These are phyloP conservation scores for Grigorovia jiainica DNA, from an alignment of 805 yeast species.

Conservation along the genomic window DNA sequence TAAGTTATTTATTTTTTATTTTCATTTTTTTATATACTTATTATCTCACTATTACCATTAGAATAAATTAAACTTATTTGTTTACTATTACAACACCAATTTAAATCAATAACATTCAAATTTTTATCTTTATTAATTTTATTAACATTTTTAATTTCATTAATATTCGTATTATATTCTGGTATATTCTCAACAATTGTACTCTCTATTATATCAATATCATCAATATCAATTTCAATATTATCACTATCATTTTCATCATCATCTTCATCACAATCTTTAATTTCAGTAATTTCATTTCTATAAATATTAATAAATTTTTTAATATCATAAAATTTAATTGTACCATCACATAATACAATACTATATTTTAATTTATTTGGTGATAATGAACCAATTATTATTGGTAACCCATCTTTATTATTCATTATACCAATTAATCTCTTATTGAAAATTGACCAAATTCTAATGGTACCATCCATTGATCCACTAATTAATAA, in stretches of 20 bases:
- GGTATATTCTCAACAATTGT: background rate
- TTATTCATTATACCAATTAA: slow-evolving; percentile 21
- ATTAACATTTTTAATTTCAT: background rate
- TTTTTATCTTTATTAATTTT: background rate
- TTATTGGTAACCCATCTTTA: slow-evolving; percentile 45
- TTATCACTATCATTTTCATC: background rate
- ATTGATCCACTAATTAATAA: slow-evolving; percentile 47
- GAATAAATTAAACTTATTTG: slow-evolving; percentile 7
- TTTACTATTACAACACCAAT: background rate
- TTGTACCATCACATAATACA: slow-evolving; percentile 57
- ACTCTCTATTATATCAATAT: background rate
- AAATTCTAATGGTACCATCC: slow-evolving; percentile 61
- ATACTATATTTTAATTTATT: slow-evolving; percentile 42
- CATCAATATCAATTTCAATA: background rate
- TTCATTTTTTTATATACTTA: slow-evolving; percentile 9
- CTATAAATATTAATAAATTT: slow-evolving; percentile 1
- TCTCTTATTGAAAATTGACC: slow-evolving; percentile 40
- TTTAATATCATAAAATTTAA: slow-evolving; percentile 42
- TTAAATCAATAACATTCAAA: background rate
- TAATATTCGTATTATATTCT: background rate
- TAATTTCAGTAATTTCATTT: background rate
- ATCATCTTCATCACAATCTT: too few species aligned
- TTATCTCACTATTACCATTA: slow-evolving; percentile 20
- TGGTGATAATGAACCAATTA: slow-evolving; percentile 44
- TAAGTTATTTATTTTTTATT: background rate